A percentile compares a stretch with the other conserved stretches of the same genome.
Conservation (phyloP, 352 stramenopile genomes). For the Globisporangium cystogenes region DNA sequence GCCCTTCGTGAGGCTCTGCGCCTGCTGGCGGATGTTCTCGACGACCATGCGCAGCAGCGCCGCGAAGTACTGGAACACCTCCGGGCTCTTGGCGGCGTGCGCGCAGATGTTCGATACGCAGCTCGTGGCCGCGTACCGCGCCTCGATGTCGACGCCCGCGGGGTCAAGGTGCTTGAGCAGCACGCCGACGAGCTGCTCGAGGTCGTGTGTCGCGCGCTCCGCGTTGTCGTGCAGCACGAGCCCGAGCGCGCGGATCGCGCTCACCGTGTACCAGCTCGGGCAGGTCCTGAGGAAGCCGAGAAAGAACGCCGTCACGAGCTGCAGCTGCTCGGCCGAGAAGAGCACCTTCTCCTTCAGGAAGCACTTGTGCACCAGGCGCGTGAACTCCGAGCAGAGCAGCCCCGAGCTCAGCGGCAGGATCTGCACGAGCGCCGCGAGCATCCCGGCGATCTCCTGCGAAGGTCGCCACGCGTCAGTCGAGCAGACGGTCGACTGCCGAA, state of each 20-base stretch:
- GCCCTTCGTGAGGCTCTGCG: constrained; percentile 49
- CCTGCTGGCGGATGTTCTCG: constrained; percentile 83
- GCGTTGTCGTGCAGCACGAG: constrained; percentile 78
- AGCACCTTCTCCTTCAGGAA: constrained; percentile 68
- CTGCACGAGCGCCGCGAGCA: constrained; percentile 50
- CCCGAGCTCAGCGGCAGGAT: constrained; percentile 64
- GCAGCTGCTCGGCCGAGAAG: constrained; percentile 50
- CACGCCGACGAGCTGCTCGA: constrained; percentile 65
- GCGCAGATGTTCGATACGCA: constrained; percentile 78
- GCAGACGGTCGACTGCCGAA: no score
- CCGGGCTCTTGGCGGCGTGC: constrained; percentile 57
- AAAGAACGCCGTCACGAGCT: constrained; percentile 65
- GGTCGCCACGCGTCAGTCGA: neutral
- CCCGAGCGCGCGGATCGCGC: constrained; percentile 61
- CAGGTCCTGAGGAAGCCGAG: constrained; percentile 73
- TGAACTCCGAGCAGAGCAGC: constrained; percentile 73
- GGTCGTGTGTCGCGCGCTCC: constrained; percentile 49
- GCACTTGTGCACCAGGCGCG: constrained; percentile 73
- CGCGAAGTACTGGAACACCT: constrained; percentile 65
- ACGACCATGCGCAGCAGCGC: constrained; percentile 76
- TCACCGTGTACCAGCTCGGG: constrained; percentile 68
- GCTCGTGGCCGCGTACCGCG: constrained; percentile 80
- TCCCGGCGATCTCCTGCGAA: constrained; percentile 45
- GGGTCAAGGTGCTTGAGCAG: constrained; percentile 72
- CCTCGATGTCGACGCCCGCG: constrained; percentile 75